Percentiles rank a stretch among this genome's conserved stretches.
Conservation (phyloP, 108 stramenopile genomes). For the Pelagomonas calceolata region DNA sequence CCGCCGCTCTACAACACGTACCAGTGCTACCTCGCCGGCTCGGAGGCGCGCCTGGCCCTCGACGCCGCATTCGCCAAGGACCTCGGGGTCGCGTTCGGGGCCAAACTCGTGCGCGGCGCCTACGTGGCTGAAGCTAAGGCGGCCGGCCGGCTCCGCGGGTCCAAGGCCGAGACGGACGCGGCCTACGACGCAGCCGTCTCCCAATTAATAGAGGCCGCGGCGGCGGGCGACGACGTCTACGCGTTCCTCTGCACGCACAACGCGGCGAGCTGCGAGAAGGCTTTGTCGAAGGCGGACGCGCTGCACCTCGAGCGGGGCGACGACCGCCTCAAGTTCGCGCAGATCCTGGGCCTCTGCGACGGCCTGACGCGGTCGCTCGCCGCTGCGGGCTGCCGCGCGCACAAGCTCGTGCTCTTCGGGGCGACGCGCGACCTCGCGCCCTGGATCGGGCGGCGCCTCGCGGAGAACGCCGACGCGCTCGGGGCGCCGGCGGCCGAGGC, state of each 20-base stretch:
- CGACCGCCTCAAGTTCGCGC: constrained; percentile 64
- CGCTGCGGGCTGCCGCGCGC: constrained; percentile 57
- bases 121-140: constrained; percentile 86
- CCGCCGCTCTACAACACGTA: constrained; percentile 56
- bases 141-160: constrained; percentile 55
- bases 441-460: constrained; percentile 83
- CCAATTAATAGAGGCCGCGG: constrained; percentile 17
- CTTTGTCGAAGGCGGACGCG: constrained; percentile 32
- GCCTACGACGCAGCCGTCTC: constrained; percentile 68
- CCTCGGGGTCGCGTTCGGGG: constrained; percentile 62
- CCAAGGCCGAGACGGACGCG: constrained; percentile 70
- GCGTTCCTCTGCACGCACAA: constrained; percentile 91
- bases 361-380: constrained; percentile 86
- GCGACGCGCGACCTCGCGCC: constrained; percentile 83
- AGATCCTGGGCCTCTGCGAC: constrained; percentile 93
- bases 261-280: constrained; percentile 58
- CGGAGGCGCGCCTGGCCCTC: constrained; percentile 41
- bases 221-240: constrained; percentile 31
- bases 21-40: constrained; percentile 85
- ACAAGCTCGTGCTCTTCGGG: constrained; percentile 94
- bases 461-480: constrained; percentile 81
- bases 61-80: constrained; percentile 75
- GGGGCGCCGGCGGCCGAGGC: neutral
- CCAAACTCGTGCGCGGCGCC: constrained; percentile 93
- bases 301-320: neutral